Evolutionary conservation across 352 stramenopile species (phyloP).

Genomic region (Plasmopara viticola): DNA sequence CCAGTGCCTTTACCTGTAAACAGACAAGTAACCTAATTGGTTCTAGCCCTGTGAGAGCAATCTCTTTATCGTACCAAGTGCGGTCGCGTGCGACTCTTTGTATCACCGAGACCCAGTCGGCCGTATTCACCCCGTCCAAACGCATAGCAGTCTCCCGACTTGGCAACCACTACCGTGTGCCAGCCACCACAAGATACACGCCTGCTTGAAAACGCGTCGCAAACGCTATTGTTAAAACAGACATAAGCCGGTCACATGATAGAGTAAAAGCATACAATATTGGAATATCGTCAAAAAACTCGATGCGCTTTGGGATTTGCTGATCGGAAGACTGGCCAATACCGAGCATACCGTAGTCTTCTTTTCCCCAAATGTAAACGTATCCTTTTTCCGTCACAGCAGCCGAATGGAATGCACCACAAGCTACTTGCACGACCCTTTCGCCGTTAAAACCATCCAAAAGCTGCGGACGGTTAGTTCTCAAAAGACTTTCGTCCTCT

Average conservation of each 20-base stretch:
- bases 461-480: conserved; percentile 48
- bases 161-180: conserved; percentile 76
- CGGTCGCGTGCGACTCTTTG: conserved; percentile 55
- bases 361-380: conserved; percentile 82
- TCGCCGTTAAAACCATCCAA: conserved; percentile 63
- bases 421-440: conserved; percentile 74
- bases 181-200: conserved; percentile 77
- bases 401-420: conserved; percentile 76
- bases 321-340: conserved; percentile 69
- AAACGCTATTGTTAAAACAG: conserved; percentile 5
- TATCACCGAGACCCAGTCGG: conserved; percentile 80
- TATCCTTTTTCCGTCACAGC: conserved; percentile 59
- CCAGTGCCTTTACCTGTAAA: conserved; percentile 51
- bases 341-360: conserved; percentile 85
- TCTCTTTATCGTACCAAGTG: conserved; percentile 34
- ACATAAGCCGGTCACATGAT: background rate
- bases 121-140: conserved; percentile 80
- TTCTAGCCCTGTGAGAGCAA: background rate
- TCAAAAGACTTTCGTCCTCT: conserved; percentile 50
- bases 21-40: conserved; percentile 4
- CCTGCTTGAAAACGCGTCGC: conserved; percentile 18
- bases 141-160: conserved; percentile 64
- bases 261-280: conserved; percentile 40
- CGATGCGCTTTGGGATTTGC: conserved; percentile 47
- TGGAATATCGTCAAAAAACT: conserved; percentile 62